Base-by-base conservation (phyloP, 768 basidiomycete species). In the Rhodotorula kratochvilovae region DNA sequence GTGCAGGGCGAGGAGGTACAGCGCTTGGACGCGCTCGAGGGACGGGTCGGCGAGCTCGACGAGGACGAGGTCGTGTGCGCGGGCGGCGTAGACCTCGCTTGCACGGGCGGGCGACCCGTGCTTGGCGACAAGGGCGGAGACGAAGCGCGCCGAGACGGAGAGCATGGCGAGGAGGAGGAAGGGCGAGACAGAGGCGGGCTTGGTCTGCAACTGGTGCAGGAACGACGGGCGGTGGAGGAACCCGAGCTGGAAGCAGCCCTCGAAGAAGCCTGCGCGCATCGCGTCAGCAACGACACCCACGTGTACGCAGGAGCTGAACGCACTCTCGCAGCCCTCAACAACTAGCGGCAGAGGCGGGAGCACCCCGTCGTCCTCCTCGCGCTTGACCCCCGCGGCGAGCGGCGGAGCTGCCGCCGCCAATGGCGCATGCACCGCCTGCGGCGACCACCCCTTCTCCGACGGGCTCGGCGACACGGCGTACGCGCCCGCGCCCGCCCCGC, bases 221-320 rank as follows among this genome's bases (percentile, higher is more conserved):
- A 64, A 64, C 21, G 63, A 31, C 1, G 63, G 63, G 10, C 63
- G 63, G 25, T 64, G 63, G 42, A 64, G 63, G 63, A 64, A 64
- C 29, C 35, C 21, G 54, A 64, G 63, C 39, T 64, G 63, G 42
- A 23, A 33, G 63, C 5, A 45, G 19, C n/a, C 23, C 10, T n/a
- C 13, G 54, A 64, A 54, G 54, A 55, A 56, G 31, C 8, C 63
- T 64, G 53, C 5, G 31, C 0, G 31, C 21, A 31, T 2, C 29
- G 19, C 5, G 39, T 33, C 43, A 46, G 33, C 13, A 10, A 5
- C 1, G 31, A 1, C 31, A 17, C 8, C n/a, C 16, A 16, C 21
- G 10, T 43, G 2, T 27, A 29, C 21, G 29, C 7, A 19, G 25
- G 19, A 33, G 15, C 5, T 1, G 17, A 10, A 45, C 63, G 53